Evolutionary conservation across 2,329 filamentous ascomycete species (phyloP), one percentile per base, ranked within the genome.

Genomic region (Trichocomaceae sp.): DNA sequence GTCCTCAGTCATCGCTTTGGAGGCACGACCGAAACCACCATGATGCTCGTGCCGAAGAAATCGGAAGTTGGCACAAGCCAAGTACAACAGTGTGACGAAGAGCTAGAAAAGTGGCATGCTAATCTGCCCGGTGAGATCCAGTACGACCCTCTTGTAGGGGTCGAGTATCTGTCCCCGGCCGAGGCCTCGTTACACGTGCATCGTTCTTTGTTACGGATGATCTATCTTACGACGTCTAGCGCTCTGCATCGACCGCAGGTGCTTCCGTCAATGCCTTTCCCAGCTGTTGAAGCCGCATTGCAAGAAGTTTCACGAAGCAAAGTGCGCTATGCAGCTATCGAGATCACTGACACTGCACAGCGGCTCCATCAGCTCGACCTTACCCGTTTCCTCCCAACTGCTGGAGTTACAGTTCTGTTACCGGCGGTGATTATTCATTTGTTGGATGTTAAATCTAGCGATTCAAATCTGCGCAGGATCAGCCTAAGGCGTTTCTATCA

Each of bases 381-480:
- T 12, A 90, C 92, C 59, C 82, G 81, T 55, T 95, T 84, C 64
- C 80, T 96, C 8, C 90, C 91, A 1, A 96, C 90, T 0, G 92
- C 90, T 0, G 90, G 90, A 39, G 90, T 96, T 9, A 96, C 91
- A 0, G 90, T 95, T 41, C 84, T 96, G 5, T 81, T 96, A 1
- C 91, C 91, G 0, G 90, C 91, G 19, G 92, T 96, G 75, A 95
- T 96, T 62, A 95, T 95, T 54, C 91, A 96, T 66, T 80, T 96
- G 17, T 81, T 96, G 7, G 90, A 96, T 68, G 92, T 96, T 79
- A 95, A 95, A 69, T 89, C 88, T 33, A 85, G 84, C 5, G 83
- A 88, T 52, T 81, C 83, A 15, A 82, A 84, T 53, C 84, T 86
- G 3, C 83, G 89, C 17, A 81, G 87, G 57, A 79, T 82, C 42